Conservation (phyloP, 2,329 filamentous ascomycete species). For the Xylariaceae sp. region DNA sequence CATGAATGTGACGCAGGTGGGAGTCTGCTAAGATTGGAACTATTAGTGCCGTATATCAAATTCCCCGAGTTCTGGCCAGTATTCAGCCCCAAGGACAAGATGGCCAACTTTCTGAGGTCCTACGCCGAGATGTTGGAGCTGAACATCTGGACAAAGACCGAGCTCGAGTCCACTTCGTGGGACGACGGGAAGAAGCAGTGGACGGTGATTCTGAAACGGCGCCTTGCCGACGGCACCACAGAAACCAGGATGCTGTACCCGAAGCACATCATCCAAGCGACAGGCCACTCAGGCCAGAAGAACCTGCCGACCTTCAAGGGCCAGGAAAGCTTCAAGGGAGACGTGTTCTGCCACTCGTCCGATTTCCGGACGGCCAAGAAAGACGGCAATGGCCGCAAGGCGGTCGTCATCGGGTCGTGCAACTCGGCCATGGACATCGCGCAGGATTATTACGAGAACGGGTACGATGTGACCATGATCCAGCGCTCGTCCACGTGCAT, state of each 20-base stretch:
- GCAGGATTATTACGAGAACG: conserved; percentile 53
- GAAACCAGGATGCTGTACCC: conserved; percentile 54
- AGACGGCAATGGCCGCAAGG: conserved; percentile 40
- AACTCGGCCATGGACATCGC: conserved; percentile 57
- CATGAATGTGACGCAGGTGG: too few relatives aligned
- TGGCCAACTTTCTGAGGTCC: conserved; percentile 58
- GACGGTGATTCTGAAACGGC: conserved; percentile 39
- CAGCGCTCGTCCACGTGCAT: conserved; percentile 55
- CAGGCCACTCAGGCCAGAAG: conserved; percentile 63
- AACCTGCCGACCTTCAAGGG: conserved; percentile 54
- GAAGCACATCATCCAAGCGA: conserved; percentile 60
- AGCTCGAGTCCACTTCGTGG: conserved; percentile 41
- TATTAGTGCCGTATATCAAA: conserved; percentile 54
- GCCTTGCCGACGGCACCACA: conserved; percentile 20
- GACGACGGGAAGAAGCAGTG: conserved; percentile 45
- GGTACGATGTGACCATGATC: conserved; percentile 54
- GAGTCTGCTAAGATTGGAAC: too few relatives aligned
- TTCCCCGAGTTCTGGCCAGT: conserved; percentile 59
- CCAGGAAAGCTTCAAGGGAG: conserved; percentile 45
- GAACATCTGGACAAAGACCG: conserved; percentile 56
- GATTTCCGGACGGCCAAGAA: conserved; percentile 42
- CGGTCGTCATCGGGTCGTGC: conserved; percentile 52
- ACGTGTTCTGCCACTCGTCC: conserved; percentile 49
- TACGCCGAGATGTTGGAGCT: conserved; percentile 59
- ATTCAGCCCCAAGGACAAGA: conserved; percentile 63